Conservation (phyloP, 1,284 basidiomycete species). For the Boletus mariae region DNA sequence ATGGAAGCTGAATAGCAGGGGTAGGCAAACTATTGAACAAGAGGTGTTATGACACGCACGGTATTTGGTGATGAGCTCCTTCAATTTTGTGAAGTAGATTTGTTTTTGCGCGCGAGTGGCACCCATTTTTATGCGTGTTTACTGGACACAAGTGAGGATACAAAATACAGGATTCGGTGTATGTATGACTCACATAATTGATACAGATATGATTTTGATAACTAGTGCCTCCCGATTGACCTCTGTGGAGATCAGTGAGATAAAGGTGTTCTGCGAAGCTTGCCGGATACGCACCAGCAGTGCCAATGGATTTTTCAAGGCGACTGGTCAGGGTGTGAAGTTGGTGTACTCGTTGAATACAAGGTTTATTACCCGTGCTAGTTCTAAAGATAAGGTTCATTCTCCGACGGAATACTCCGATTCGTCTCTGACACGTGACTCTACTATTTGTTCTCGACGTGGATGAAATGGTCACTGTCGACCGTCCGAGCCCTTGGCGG, state of each 20-base stretch:
- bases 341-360: slow-evolving; percentile 5
- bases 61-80: slow-evolving; percentile 89
- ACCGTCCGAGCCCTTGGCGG: slow-evolving; percentile 38
- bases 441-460: background rate
- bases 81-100: slow-evolving; percentile 92
- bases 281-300: slow-evolving; percentile 42
- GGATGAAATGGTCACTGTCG: slow-evolving; percentile 44
- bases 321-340: slow-evolving; percentile 33
- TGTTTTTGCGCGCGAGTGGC: slow-evolving; percentile 88
- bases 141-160: slow-evolving; percentile 8
- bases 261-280: background rate
- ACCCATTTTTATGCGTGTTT: slow-evolving; percentile 70
- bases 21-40: slow-evolving; percentile 3
- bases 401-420: slow-evolving; percentile 23
- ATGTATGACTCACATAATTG: slow-evolving; percentile 21
- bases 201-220: slow-evolving; percentile 25
- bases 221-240: slow-evolving; percentile 83
- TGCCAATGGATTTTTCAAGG: slow-evolving; percentile 92
- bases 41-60: slow-evolving; percentile 49
- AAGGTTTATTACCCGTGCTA: slow-evolving; percentile 30
- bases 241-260: slow-evolving; percentile 44
- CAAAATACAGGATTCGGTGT: background rate
- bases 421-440: slow-evolving; percentile 8
- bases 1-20: slow-evolving; percentile 69
- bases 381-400: slow-evolving; percentile 29